These are phyloP conservation scores for Sclerotinia subarctica DNA, from an alignment of 2,329 filamentous ascomycete species.

Conservation along the genomic window DNA sequence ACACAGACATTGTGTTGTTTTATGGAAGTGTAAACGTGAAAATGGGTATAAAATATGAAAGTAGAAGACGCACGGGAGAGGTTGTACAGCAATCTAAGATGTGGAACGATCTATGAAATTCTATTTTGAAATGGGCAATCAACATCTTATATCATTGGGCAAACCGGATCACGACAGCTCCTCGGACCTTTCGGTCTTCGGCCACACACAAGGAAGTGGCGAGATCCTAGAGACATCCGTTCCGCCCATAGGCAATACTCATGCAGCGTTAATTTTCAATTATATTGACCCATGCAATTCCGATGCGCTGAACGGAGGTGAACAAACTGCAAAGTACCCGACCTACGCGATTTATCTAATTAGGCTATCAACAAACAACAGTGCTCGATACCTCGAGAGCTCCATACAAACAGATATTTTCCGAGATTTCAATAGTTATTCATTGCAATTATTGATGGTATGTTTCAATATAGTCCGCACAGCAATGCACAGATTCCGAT, in stretches of 20 bases:
- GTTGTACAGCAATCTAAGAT: not conserved
- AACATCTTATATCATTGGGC: conserved; percentile 18
- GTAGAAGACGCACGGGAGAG: not conserved
- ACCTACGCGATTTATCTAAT: not conserved
- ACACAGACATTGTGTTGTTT: conserved; percentile 6
- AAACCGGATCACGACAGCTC: not conserved
- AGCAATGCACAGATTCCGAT: conserved; percentile 10
- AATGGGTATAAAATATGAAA: conserved; percentile 11
- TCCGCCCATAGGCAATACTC: not conserved
- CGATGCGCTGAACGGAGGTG: not conserved
- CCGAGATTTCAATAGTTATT: not conserved
- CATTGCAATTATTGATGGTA: not conserved
- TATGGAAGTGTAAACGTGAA: not conserved
- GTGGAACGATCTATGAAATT: not conserved
- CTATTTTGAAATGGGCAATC: not conserved
- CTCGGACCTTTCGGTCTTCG: conserved; percentile 21
- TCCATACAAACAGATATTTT: not conserved
- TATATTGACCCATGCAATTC: conserved; percentile 4
- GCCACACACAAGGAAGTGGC: conserved; percentile 16
- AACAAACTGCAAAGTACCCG: not conserved
- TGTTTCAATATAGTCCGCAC: conserved; percentile 8
- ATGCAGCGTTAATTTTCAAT: conserved; percentile 4
- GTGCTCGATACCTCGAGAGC: not conserved
- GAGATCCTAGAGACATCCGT: conserved; percentile 16
- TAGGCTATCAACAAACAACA: not conserved